Conservation (phyloP, 192 early-diverging fungal genomes). For the Radiomyces spectabilis region DNA sequence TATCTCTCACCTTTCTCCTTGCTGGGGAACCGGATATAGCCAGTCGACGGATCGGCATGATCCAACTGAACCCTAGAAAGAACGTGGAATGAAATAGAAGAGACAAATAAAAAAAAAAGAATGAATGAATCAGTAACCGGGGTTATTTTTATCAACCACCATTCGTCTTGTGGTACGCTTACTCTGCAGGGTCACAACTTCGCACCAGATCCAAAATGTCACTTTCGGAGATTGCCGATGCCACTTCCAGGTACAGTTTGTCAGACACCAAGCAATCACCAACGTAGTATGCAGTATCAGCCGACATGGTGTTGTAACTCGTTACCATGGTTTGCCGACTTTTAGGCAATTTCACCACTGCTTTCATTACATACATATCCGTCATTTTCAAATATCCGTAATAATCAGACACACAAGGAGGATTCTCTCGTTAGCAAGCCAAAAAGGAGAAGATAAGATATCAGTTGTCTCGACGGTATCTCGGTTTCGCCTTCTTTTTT, state of each 20-base stretch:
- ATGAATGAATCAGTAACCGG: not conserved
- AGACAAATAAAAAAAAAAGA: not conserved
- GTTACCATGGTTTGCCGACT: too few species aligned
- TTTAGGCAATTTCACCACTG: too few species aligned
- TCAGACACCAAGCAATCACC: not conserved
- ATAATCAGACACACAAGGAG: too few species aligned
- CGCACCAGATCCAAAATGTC: not conserved
- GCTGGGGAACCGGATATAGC: conserved; percentile 18
- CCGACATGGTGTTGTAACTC: too few species aligned
- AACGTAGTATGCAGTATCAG: too few species aligned
- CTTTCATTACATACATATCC: too few species aligned
- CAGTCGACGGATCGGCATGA: not conserved
- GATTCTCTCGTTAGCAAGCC: too few species aligned
- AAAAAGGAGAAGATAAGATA: too few species aligned
- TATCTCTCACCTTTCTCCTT: conserved; percentile 19
- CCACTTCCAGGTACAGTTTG: conserved; percentile 2
- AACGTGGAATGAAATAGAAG: not conserved
- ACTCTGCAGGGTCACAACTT: not conserved
- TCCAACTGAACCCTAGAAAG: not conserved
- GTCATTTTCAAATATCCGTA: too few species aligned
- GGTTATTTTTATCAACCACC: too few species aligned
- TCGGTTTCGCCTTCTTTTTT: too few species aligned
- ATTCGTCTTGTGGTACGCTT: not conserved
- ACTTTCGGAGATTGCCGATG: not conserved
- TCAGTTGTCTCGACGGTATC: too few species aligned